A percentile compares a stretch with the other conserved stretches of the same genome.
These are phyloP conservation scores for Glycine latifolia DNA, from an alignment of 306 rosid genomes.

Conservation along the genomic window DNA sequence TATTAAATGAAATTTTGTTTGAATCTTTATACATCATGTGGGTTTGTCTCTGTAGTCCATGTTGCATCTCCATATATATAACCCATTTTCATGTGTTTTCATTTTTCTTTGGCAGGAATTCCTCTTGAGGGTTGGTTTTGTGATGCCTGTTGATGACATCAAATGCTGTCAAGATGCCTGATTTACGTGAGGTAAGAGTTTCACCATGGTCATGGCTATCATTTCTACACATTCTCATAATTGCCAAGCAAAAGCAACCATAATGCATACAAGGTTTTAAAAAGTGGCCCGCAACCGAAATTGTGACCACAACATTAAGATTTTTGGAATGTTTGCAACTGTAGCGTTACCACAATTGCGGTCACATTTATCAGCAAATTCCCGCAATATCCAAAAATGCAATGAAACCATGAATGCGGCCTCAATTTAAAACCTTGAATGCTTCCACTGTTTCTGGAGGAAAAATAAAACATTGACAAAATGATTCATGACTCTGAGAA, in stretches of 20 bases:
- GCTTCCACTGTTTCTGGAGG: neutral
- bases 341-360: too few species aligned
- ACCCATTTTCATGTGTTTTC: neutral
- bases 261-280: slow-evolving; percentile 15
- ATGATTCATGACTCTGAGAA: slow-evolving; percentile 14
- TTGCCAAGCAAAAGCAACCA: neutral
- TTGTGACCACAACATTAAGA: too few species aligned
- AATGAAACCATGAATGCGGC: too few species aligned
- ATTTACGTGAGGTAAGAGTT: slow-evolving; percentile 59
- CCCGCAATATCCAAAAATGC: too few species aligned
- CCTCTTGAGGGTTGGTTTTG: slow-evolving; percentile 1
- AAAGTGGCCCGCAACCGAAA: neutral
- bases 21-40: slow-evolving; percentile 17
- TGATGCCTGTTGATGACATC: slow-evolving; percentile 41
- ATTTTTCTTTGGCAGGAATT: slow-evolving; percentile 48
- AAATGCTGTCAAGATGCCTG: slow-evolving; percentile 57
- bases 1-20: neutral
- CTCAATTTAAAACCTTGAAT: too few species aligned
- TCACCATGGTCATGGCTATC: neutral
- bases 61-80: slow-evolving; percentile 3
- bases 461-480: neutral
- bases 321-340: too few species aligned
- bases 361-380: too few species aligned
- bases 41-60: neutral
- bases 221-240: neutral